Conservation (phyloP, 768 basidiomycete species). For the Leccinum sublutescens region DNA sequence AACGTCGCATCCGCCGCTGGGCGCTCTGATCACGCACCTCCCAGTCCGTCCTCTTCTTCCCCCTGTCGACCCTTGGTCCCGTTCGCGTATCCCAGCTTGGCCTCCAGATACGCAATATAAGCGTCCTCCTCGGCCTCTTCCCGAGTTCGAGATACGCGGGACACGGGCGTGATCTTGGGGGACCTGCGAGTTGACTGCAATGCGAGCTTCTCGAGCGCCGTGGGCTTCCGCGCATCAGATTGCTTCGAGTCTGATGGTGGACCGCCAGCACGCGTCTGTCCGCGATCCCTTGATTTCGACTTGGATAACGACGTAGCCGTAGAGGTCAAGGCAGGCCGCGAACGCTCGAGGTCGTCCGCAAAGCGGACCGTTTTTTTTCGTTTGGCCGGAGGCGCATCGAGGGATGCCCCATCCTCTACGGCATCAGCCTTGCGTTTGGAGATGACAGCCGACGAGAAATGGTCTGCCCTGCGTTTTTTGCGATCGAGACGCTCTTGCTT, state of each 20-base stretch:
- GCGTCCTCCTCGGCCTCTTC: slow-evolving; percentile 72
- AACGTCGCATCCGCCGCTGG: not conserved
- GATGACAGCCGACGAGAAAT: slow-evolving; percentile 40
- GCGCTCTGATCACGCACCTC: slow-evolving; percentile 50
- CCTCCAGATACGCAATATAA: slow-evolving; percentile 83
- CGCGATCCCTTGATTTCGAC: not conserved
- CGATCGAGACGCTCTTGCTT: slow-evolving; percentile 56
- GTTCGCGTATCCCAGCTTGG: slow-evolving; percentile 59
- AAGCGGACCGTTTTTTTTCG: slow-evolving; percentile 43
- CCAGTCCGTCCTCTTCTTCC: slow-evolving; percentile 75
- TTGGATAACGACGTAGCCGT: not conserved
- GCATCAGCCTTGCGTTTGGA: slow-evolving; percentile 42
- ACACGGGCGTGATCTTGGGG: not conserved
- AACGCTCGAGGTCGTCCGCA: slow-evolving; percentile 3
- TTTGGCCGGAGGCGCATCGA: slow-evolving; percentile 40
- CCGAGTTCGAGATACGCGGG: slow-evolving; percentile 29
- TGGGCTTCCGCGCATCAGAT: slow-evolving; percentile 17
- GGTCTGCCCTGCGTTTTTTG: slow-evolving; percentile 63
- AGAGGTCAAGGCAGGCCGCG: not conserved
- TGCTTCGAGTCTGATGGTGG: not conserved
- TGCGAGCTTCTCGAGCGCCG: slow-evolving; percentile 37
- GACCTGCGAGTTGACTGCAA: slow-evolving; percentile 13
- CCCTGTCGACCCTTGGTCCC: slow-evolving; percentile 43
- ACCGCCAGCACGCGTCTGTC: not conserved
- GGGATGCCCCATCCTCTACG: no score